A percentile compares a stretch with the other conserved stretches of the same genome.
Conservation (phyloP, 2,329 filamentous ascomycete species). For the Fusarium mangiferae region DNA sequence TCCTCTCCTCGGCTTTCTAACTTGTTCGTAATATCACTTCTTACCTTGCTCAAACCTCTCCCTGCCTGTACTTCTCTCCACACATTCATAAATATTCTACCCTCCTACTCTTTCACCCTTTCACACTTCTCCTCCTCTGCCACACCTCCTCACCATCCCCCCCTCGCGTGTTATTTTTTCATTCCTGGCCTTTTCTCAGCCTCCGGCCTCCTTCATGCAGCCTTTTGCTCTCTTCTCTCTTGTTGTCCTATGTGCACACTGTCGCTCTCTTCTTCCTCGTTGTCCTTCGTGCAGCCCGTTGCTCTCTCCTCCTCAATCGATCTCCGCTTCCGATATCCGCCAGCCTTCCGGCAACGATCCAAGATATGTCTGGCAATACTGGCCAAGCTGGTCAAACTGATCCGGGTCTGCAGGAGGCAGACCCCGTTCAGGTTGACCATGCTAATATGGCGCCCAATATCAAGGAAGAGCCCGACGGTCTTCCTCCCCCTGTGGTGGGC, state of each 20-base stretch:
- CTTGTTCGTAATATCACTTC: background rate
- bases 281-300: background rate
- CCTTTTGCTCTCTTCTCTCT: background rate
- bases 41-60: background rate
- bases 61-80: background rate
- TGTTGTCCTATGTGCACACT: no score
- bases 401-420: background rate
- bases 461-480: no score
- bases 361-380: accelerated
- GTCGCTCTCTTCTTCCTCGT: no score
- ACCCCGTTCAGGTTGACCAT: no score
- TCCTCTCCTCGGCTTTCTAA: background rate
- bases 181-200: background rate
- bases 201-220: background rate
- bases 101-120: background rate
- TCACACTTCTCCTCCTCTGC: background rate
- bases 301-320: background rate
- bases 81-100: background rate
- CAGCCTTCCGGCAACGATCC: accelerated
- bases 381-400: background rate
- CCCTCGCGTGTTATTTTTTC: accelerated
- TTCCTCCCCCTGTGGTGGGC: no score
- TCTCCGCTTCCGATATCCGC: background rate
- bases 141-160: background rate
- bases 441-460: no score